A percentile compares a stretch with the other conserved stretches of the same genome.
phyloP scores from a whole-genome alignment of 1,284 basidiomycete genomes.

The Xerocomus minutiporus region DNA sequence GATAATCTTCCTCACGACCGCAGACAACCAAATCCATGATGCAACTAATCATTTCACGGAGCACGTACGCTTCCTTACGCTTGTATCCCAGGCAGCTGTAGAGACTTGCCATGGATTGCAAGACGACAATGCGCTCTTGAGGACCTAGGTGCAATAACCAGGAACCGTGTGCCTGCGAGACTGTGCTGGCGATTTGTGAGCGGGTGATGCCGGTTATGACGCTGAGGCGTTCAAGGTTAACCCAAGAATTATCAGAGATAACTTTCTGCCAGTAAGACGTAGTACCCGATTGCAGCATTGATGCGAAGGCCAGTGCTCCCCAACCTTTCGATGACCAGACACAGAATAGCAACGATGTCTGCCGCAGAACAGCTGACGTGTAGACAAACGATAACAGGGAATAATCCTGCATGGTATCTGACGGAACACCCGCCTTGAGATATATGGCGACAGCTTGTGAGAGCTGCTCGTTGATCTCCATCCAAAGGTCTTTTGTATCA shows the following conservation, averaged over 20 bases:
- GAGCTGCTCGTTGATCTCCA: conserved; percentile 64
- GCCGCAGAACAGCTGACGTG: conserved; percentile 60
- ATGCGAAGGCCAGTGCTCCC: conserved; percentile 75
- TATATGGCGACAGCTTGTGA: conserved; percentile 62
- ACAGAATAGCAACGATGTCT: conserved; percentile 64
- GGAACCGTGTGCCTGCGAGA: conserved; percentile 74
- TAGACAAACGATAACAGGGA: conserved; percentile 65
- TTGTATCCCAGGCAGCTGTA: conserved; percentile 76
- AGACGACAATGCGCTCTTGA: conserved; percentile 65
- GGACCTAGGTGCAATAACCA: conserved; percentile 80
- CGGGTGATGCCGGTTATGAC: conserved; percentile 65
- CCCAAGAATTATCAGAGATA: conserved; percentile 41
- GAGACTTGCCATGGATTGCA: conserved; percentile 68
- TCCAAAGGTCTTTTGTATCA: conserved; percentile 59
- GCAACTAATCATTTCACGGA: conserved; percentile 80
- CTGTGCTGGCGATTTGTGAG: conserved; percentile 56
- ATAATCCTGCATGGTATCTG: conserved; percentile 54
- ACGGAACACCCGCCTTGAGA: conserved; percentile 48
- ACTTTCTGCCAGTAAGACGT: conserved; percentile 50
- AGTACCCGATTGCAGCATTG: conserved; percentile 64
- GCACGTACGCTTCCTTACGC: conserved; percentile 80
- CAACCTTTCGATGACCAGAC: conserved; percentile 86
- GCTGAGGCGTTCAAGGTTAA: conserved; percentile 57
- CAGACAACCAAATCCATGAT: conserved; percentile 77
- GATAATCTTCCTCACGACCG: conserved; percentile 63